Evolutionary conservation across 148 eudicot species (phyloP).

Genomic region (Rhododendron ovatum): DNA sequence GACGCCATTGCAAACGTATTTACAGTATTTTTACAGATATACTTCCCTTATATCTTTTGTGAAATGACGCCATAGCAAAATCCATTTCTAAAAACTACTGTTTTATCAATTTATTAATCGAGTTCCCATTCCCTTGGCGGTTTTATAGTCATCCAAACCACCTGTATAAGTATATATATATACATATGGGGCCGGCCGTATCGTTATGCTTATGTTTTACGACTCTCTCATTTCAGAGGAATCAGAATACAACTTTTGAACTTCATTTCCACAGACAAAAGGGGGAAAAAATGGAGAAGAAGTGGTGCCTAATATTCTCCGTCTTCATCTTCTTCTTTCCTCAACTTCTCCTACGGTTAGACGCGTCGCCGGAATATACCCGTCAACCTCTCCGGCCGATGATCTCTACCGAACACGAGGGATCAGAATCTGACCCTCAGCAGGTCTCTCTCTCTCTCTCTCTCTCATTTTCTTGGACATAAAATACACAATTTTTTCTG

Average conservation of each 20-base stretch:
- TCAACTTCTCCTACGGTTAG: background rate
- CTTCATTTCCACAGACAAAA: conserved; percentile 7
- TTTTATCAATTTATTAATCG: background rate
- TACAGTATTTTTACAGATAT: too few species aligned
- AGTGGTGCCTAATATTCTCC: conserved; percentile 13
- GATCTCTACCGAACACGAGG: conserved; percentile 28
- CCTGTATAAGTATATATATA: background rate
- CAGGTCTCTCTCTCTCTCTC: conserved; percentile 31
- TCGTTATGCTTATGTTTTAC: background rate
- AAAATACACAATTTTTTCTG: background rate
- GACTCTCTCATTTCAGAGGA: background rate
- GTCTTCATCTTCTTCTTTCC: conserved; percentile 9
- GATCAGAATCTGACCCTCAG: conserved; percentile 48
- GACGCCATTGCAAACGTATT: background rate
- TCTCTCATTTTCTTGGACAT: background rate
- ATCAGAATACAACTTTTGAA: background rate
- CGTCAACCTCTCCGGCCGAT: conserved; percentile 43
- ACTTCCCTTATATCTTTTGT: background rate
- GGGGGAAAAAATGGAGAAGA: conserved; percentile 14
- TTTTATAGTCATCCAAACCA: background rate
- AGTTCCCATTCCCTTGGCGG: background rate
- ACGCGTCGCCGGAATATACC: conserved; percentile 26
- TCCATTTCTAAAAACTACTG: background rate
- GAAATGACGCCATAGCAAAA: background rate
- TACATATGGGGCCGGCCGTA: background rate